phyloP scores from a whole-genome alignment of 306 rosid species.

The Glycine soja region DNA sequence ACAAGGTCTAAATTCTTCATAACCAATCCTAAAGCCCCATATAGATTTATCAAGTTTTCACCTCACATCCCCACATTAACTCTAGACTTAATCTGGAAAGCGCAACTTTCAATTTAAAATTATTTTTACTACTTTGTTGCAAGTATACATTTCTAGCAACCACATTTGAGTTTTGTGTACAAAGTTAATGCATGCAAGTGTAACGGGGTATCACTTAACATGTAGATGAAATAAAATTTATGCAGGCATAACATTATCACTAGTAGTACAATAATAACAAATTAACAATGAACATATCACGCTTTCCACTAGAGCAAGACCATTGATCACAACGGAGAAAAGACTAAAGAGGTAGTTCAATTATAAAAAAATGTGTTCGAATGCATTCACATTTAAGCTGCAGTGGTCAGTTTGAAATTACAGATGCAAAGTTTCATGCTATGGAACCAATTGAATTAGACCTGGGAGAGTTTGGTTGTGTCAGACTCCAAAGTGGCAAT shows the following conservation, averaged over 20 bases:
- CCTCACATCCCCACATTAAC: constrained; percentile 18
- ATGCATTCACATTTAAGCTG: background rate
- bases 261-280: background rate
- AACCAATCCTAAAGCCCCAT: constrained; percentile 26
- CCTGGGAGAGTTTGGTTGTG: constrained; percentile 76
- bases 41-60: constrained; percentile 25
- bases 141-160: background rate
- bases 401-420: constrained; percentile 13
- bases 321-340: constrained; percentile 18
- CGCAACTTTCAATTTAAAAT: too few relatives aligned
- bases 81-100: constrained; percentile 2
- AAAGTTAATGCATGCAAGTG: constrained; percentile 8
- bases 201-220: background rate
- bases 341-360: background rate
- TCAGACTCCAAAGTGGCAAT: constrained; percentile 67
- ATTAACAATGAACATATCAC: background rate
- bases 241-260: background rate
- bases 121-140: background rate
- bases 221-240: background rate
- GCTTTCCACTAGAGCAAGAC: background rate
- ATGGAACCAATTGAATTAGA: background rate
- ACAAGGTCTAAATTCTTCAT: constrained; percentile 14
- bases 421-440: background rate
- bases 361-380: background rate
- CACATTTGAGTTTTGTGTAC: constrained; percentile 6